A percentile compares a stretch with the other conserved stretches of the same genome.
Conservation (phyloP, 192 early-diverging fungal species). For the Umbelopsis isabellina region DNA sequence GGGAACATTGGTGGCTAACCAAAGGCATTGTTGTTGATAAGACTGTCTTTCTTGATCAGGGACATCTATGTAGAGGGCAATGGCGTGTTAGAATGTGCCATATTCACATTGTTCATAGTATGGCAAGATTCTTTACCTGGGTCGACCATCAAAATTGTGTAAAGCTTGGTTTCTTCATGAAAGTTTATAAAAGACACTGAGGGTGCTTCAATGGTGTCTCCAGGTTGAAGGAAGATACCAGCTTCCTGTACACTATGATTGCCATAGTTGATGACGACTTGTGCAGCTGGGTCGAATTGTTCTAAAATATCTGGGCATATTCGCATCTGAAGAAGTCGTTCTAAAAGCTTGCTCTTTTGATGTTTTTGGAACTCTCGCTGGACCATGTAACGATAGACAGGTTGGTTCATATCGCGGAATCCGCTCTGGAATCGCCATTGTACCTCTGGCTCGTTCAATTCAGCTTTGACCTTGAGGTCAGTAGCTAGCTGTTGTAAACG, state of each 20-base stretch:
- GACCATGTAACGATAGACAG: constrained; percentile 71
- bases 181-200: constrained; percentile 60
- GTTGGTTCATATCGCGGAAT: constrained; percentile 64
- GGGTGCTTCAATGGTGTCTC: constrained; percentile 54
- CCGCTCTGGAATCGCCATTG: constrained; percentile 32
- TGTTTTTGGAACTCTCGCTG: constrained; percentile 61
- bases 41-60: constrained; percentile 65
- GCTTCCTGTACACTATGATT: constrained; percentile 44
- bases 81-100: neutral
- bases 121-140: constrained; percentile 49
- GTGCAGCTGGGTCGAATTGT: constrained; percentile 49
- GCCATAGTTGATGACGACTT: constrained; percentile 47
- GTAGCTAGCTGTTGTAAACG: constrained; percentile 53
- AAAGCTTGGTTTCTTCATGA: constrained; percentile 66
- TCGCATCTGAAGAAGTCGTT: constrained; percentile 76
- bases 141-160: constrained; percentile 74
- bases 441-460: constrained; percentile 71
- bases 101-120: neutral
- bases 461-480: constrained; percentile 63
- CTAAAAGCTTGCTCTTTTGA: constrained; percentile 60
- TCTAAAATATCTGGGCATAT: constrained; percentile 74
- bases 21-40: constrained; percentile 75
- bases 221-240: constrained; percentile 41
- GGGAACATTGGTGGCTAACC: constrained; percentile 68
- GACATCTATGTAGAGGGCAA: constrained; percentile 36